These are phyloP conservation scores for Annona cherimola DNA, from an alignment of 164 flowering plant species.

Conservation along the genomic window DNA sequence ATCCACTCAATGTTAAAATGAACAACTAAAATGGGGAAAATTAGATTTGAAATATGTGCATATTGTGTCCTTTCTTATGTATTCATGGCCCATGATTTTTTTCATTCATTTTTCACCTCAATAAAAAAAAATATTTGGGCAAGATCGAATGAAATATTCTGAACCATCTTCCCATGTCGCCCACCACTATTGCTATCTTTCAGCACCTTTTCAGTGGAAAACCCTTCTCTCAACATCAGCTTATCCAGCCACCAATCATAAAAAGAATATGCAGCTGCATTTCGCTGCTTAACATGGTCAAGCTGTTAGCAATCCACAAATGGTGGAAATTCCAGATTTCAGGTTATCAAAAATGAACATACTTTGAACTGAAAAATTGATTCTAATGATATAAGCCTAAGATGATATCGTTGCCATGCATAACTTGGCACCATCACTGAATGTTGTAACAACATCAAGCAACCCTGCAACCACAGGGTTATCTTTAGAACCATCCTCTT, in stretches of 20 bases:
- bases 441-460: not conserved
- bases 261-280: conserved; percentile 1
- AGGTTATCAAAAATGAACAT: not conserved
- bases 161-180: not conserved
- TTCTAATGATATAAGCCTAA: conserved; percentile 1
- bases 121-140: not conserved
- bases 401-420: not conserved
- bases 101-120: not conserved
- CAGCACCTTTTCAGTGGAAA: conserved; percentile 2
- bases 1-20: too few relatives aligned
- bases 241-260: not conserved
- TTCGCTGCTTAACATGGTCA: conserved; percentile 5
- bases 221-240: conserved; percentile 1
- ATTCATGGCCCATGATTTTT: not conserved
- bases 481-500: conserved; percentile 9
- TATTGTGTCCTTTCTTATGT: not conserved
- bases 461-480: conserved; percentile 7
- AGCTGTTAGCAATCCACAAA: conserved; percentile 1
- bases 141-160: not conserved
- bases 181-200: not conserved
- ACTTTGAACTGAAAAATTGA: conserved; percentile 1
- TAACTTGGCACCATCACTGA: conserved; percentile 8
- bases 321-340: not conserved
- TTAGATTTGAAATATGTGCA: not conserved
- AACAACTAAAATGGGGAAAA: not conserved